Evolutionary conservation across 768 basidiomycete species (phyloP).

Genomic region (Crucibulum laeve): DNA sequence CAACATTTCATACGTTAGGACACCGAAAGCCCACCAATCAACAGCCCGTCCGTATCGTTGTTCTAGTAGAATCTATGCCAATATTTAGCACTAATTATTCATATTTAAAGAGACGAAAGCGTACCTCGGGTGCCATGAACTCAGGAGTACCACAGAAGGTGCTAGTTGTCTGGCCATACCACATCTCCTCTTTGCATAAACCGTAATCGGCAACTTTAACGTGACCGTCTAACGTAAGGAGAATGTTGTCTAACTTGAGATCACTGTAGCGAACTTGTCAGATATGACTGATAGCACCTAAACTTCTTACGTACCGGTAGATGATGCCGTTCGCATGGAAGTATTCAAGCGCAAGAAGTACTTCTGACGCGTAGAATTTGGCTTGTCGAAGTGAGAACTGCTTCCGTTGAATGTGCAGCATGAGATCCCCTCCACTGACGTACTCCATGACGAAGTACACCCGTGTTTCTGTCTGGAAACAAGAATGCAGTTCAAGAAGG

Average conservation of each 20-base stretch:
- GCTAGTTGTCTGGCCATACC: conserved; percentile 91
- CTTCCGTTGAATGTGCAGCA: conserved; percentile 98
- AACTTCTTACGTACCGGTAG: conserved; percentile 66
- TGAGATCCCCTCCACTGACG: conserved; percentile 96
- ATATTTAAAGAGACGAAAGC: conserved; percentile 9
- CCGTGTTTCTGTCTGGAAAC: conserved; percentile 99
- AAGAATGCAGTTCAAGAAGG: conserved; percentile 93
- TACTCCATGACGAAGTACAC: conserved; percentile 99
- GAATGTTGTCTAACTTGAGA: conserved; percentile 96
- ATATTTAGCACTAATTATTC: conserved; percentile 5
- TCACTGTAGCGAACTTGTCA: conserved; percentile 49
- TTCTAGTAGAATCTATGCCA: conserved; percentile 91
- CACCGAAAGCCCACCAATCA: conserved; percentile 99
- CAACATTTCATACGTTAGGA: conserved; percentile 97
- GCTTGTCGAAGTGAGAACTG: conserved; percentile 98
- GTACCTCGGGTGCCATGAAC: conserved; percentile 98
- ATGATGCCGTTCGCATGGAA: conserved; percentile 99
- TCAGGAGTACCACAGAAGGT: conserved; percentile 99
- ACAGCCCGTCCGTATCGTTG: conserved; percentile 98
- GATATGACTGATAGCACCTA: background rate
- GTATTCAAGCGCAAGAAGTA: conserved; percentile 92
- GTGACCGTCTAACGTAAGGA: conserved; percentile 94
- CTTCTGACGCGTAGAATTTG: conserved; percentile 98
- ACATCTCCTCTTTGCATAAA: conserved; percentile 99
- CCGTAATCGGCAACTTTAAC: conserved; percentile 99